Evolutionary conservation across 768 basidiomycete genomes (phyloP).

Genomic region (Auricularia auricula-judae): DNA sequence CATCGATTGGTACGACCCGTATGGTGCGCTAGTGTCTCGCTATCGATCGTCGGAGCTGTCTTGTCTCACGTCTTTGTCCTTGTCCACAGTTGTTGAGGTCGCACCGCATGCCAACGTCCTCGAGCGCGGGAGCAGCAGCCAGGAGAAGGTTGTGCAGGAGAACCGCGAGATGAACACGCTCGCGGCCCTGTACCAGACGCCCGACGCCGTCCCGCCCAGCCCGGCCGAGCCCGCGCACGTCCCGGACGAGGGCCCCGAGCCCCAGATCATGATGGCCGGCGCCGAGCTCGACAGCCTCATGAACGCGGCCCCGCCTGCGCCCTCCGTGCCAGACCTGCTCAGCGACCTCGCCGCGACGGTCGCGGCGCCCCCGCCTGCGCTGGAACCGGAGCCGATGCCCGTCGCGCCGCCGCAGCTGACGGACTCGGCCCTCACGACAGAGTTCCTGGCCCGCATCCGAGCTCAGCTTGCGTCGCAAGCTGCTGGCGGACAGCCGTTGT

Average conservation of each 20-base stretch:
- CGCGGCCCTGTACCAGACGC: constrained; percentile 60
- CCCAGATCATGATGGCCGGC: constrained; percentile 58
- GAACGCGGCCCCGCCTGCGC: background rate
- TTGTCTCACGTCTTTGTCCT: constrained; percentile 2
- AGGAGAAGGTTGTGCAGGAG: constrained; percentile 62
- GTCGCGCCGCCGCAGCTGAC: too few relatives aligned
- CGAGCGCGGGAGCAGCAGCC: constrained; percentile 51
- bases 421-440: too few relatives aligned
- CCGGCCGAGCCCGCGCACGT: constrained; percentile 60
- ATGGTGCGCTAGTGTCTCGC: constrained; percentile 32
- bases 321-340: background rate
- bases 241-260: constrained; percentile 57
- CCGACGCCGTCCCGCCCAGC: constrained; percentile 64
- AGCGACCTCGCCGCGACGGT: too few relatives aligned
- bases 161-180: constrained; percentile 69
- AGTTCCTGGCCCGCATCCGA: too few relatives aligned
- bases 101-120: constrained; percentile 13
- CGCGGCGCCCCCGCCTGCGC: background rate
- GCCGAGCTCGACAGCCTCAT: constrained; percentile 32
- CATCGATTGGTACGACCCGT: constrained; percentile 76
- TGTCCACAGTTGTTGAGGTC: constrained; percentile 26
- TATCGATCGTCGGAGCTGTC: background rate
- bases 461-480: too few relatives aligned
- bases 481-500: too few relatives aligned
- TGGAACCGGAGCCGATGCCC: too few relatives aligned